phyloP scores from a whole-genome alignment of 345 rosid species.

The Gossypium arboreum region DNA sequence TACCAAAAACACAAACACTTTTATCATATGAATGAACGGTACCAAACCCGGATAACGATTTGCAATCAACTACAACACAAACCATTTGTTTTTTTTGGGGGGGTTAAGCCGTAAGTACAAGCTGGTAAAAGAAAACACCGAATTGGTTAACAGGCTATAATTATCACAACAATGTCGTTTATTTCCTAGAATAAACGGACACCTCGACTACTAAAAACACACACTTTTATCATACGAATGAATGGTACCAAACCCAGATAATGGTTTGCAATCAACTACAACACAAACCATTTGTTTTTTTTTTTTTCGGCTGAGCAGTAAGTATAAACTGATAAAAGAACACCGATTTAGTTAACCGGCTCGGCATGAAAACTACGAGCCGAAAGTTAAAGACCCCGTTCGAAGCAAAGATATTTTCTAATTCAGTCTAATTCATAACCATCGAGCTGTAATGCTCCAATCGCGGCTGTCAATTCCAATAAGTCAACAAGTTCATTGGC shows the following conservation, averaged over 20 bases:
- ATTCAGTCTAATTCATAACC: slow-evolving; percentile 24
- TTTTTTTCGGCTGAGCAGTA: neutral
- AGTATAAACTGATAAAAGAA: slow-evolving; percentile 5
- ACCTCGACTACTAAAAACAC: too few relatives aligned
- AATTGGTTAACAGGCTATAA: slow-evolving; percentile 19
- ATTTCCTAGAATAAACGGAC: too few relatives aligned
- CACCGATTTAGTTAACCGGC: slow-evolving; percentile 18
- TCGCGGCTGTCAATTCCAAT: slow-evolving; percentile 18
- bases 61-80: slow-evolving; percentile 11
- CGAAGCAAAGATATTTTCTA: slow-evolving; percentile 9
- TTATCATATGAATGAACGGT: neutral
- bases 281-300: slow-evolving; percentile 10
- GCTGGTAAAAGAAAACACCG: neutral
- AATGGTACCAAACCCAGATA: neutral
- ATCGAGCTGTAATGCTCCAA: slow-evolving; percentile 7
- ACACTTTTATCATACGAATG: too few relatives aligned
- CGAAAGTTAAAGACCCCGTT: slow-evolving; percentile 22
- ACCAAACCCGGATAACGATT: neutral
- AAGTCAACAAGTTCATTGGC: neutral
- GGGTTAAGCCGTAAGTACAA: slow-evolving; percentile 4
- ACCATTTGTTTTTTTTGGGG: neutral
- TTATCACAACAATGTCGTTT: too few relatives aligned
- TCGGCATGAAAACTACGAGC: slow-evolving; percentile 13
- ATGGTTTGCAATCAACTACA: slow-evolving; percentile 3
- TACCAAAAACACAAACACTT: too few relatives aligned